Percentiles rank a stretch among this genome's conserved stretches.
Evolutionary conservation across 1,139 yeast species (phyloP).

Genomic region (Maudiozyma humilis): DNA sequence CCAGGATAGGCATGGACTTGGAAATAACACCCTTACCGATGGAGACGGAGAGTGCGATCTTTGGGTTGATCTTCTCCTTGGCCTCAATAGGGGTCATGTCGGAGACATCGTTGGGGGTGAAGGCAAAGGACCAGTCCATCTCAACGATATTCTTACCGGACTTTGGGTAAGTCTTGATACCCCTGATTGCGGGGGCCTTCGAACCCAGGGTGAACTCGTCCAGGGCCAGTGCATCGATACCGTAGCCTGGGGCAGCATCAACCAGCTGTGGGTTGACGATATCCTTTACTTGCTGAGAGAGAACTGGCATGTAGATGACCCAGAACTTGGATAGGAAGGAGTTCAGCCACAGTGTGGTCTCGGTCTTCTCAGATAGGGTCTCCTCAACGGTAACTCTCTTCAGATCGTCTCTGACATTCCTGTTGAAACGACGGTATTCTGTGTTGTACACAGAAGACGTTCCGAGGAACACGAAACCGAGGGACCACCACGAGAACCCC

Average conservation of each 20-base stretch:
- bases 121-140: conserved; percentile 78
- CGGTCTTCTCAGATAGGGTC: conserved; percentile 51
- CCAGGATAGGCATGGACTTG: conserved; percentile 64
- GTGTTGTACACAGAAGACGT: conserved; percentile 59
- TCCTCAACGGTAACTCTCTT: conserved; percentile 52
- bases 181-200: conserved; percentile 66
- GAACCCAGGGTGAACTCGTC: conserved; percentile 75
- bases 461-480: conserved; percentile 49
- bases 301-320: conserved; percentile 81
- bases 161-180: conserved; percentile 63
- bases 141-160: conserved; percentile 59
- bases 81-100: conserved; percentile 73
- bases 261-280: conserved; percentile 58
- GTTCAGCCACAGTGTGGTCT: conserved; percentile 75
- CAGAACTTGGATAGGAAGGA: conserved; percentile 69
- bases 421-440: conserved; percentile 65
- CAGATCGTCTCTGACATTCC: conserved; percentile 68
- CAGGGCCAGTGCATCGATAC: conserved; percentile 61
- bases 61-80: conserved; percentile 63
- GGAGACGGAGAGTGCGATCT: conserved; percentile 70
- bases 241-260: conserved; percentile 73
- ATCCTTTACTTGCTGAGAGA: conserved; percentile 65
- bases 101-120: conserved; percentile 72
- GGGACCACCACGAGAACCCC: conserved; percentile 38
- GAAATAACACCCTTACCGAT: conserved; percentile 72